Base-by-base conservation (phyloP, 495 filamentous ascomycete species). In the Antarctomyces pellizariae region DNA sequence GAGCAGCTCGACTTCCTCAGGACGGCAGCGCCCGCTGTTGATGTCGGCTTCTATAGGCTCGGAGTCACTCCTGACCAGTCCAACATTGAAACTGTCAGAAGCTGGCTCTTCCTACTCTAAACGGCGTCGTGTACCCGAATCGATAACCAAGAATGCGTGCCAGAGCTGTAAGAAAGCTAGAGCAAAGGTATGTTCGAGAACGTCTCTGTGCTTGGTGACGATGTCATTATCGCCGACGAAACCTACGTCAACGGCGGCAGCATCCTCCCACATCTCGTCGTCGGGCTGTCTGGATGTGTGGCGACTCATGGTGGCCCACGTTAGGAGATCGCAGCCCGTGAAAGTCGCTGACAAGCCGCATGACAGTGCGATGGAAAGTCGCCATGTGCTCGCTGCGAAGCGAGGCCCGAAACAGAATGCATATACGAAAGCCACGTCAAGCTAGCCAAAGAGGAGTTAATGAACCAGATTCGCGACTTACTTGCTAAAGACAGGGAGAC, bases 221-320 rank as follows among this genome's bases (percentile, higher is more conserved):
- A 13, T 15, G 8, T 30, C 13, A 84, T 75, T 30, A 83, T 92
- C 46, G 76, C 73, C 29, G 82, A 93, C 46, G 82, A 91, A 50
- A 68, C 90, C 20, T 92, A 92, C 49, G 83, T 91, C 47, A 93
- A 93, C 52, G 84, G 83, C 38, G 83, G 19, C 19, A 21, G 19
- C 6, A 6, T n/a, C n/a, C 19, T 21, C 19, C n/a, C n/a, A n/a
- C 6, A 6, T n/a, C 19, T 6, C 19, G 6, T 21, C 19, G 6
- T 21, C 19, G n/a, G 6, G n/a, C 19, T 6, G 7, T 10, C 19
- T 21, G 10, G 19, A 10, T 7, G 19, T 21, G 10, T 21, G 6
- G 19, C 7, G 7, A 6, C 19, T 21, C 19, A 21, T 10, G 19
- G 10, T 21, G 19, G 19, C 10, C 19, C 19, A 10, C 10, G 7